phyloP scores from a whole-genome alignment of 495 filamentous ascomycete genomes.

The Penicillium simplicissimum region DNA sequence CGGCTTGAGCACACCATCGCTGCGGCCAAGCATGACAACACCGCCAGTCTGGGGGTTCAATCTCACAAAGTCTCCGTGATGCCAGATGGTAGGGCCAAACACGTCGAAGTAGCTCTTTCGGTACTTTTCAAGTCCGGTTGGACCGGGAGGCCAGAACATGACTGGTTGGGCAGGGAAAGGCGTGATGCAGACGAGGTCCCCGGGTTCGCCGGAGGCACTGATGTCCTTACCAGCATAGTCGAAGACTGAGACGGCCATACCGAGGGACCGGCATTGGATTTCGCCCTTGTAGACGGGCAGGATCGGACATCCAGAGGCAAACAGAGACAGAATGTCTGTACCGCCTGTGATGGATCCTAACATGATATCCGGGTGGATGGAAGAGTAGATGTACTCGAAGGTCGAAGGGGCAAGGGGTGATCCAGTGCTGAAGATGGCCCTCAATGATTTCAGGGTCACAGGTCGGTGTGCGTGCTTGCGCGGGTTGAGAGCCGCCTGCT shows the following conservation, averaged over 20 bases:
- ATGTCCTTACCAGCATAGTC: slow-evolving; percentile 59
- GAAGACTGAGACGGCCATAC: slow-evolving; percentile 83
- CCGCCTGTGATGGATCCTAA: slow-evolving; percentile 85
- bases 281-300: slow-evolving; percentile 86
- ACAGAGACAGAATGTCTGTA: slow-evolving; percentile 92
- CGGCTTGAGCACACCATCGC: slow-evolving; percentile 89
- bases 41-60: slow-evolving; percentile 74
- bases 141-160: slow-evolving; percentile 73
- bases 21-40: slow-evolving; percentile 81
- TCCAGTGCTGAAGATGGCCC: slow-evolving; percentile 89
- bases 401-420: slow-evolving; percentile 90
- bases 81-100: slow-evolving; percentile 74
- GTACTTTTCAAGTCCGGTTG: slow-evolving; percentile 70
- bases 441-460: slow-evolving; percentile 56
- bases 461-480: slow-evolving; percentile 47
- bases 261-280: slow-evolving; percentile 86
- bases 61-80: slow-evolving; percentile 91
- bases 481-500: slow-evolving; percentile 74
- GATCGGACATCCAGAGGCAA: slow-evolving; percentile 82
- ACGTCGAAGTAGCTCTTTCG: slow-evolving; percentile 82
- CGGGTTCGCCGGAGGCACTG: slow-evolving; percentile 62
- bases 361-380: slow-evolving; percentile 73
- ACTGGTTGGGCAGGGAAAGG: slow-evolving; percentile 92
- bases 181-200: slow-evolving; percentile 86
- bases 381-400: slow-evolving; percentile 82